Base-by-base conservation (phyloP, 202 grass and related monocot genomes). In the Setaria italica region DNA sequence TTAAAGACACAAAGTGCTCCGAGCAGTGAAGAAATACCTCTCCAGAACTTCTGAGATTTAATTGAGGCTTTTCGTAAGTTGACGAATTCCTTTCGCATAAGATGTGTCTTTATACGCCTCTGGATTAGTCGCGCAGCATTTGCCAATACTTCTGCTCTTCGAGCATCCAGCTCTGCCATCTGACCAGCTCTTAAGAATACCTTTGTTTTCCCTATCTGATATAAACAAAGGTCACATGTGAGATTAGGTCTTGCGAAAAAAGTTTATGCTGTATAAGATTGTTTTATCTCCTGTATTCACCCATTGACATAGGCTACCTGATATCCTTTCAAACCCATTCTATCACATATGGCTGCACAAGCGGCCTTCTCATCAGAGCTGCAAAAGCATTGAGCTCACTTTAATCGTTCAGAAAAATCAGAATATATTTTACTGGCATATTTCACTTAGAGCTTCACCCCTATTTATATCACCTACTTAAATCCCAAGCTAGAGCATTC, bases 141-240 rank as follows among this genome's bases (percentile, higher is more conserved):
- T 79, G 78, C 91, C 84, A 98, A 86, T 54, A 98, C 88, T 90
- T 98, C 93, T 63, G 94, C 90, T 94, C 95, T 87, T 90, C 95
- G 85, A 67, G 95, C 88, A 88, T 98, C 95, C 76, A 98, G 70
- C 78, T 98, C 95, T 76, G 95, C 95, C 95, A 98, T 95, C 79
- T 95, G 95, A 30, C 95, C 91, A 76, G 93, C 91, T 90, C 95
- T 94, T 43, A 98, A 84, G 63, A 98, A 98, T 50, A 98, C 95
- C 87, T 98, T 98, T 65, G 91, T 92, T 90, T 98, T 98, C 56
- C 95, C 95, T 90, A 98, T 92, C 95, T 98, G 88, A 76, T 79
- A 84, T 20, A 56, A 63, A 21, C 72, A 88, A 88, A 67, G 54
- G 75, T 73, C 64, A 76, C 43, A 78, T 73, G 30, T 47, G n/a